Evolutionary conservation across 768 basidiomycete species (phyloP), one percentile per base, ranked within the genome.

Genomic region (Leccinum fibrillosum): DNA sequence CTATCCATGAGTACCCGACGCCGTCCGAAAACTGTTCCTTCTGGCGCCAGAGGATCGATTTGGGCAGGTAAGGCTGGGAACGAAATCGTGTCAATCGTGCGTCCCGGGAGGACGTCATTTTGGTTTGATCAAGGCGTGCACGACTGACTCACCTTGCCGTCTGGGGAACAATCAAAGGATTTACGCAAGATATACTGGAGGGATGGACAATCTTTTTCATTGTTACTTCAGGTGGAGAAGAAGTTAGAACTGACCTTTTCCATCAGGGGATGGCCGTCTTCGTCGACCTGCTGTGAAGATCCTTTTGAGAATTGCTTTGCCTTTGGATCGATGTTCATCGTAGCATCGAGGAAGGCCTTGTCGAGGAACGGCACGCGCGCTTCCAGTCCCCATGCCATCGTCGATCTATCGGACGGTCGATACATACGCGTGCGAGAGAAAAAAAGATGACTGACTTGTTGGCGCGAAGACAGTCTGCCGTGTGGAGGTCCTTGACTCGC

Each of bases 21-120:
- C 97, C 97, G 68, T 99, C 97, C 2, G 95, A 98, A 78, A 99
- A 99, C 68, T 98, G 95, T 75, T 99, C 97, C 73, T 99, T 99
- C 73, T 99, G 97, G 56, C 97, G 83, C 97, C 97, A 99, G 44
- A 99, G 80, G 67, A 99, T 98, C 15, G 90, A 92, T 56, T 82
- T 82, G 12, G 97, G 97, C 53, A 99, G 85, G 76, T 98, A 99
- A 2, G 93, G 88, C 89, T 93, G 25, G 28, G 61, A 51, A 59
- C 32, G 5, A 25, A 44, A 32, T 12, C 13, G 28, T 58, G 37
- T 39, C 17, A n/a, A 39, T n/a, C 37, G 37, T 7, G 37, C 52
- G 47, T 23, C 30, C 15, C 37, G n/a, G n/a, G 5, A 21, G 21
- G 13, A 17, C 5, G 35, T 3, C n/a, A 2, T 28, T 2, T 30